Evolutionary conservation across 495 filamentous ascomycete species (phyloP).

Genomic region (Neurospora sp.): DNA sequence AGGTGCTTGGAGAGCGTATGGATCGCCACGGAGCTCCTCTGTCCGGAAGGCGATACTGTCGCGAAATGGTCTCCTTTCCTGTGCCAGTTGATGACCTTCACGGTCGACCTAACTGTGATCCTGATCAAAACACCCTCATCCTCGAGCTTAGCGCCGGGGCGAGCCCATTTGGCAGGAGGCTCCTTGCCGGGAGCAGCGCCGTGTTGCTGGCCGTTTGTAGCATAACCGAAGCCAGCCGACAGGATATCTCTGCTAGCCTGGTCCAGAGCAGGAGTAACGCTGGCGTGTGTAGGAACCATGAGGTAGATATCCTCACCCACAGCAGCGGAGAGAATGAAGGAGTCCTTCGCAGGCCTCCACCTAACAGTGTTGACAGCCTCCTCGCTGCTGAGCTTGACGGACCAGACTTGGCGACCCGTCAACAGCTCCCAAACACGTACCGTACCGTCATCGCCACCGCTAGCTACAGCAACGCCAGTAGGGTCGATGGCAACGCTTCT

Average conservation of each 20-base stretch:
- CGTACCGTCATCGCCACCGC: constrained; percentile 88
- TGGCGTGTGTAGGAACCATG: constrained; percentile 49
- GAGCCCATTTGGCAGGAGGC: constrained; percentile 69
- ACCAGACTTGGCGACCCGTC: constrained; percentile 84
- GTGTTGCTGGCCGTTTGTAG: constrained; percentile 54
- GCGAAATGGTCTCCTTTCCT: constrained; percentile 89
- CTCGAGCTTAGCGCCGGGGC: constrained; percentile 62
- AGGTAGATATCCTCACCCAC: constrained; percentile 79
- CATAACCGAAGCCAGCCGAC: constrained; percentile 84
- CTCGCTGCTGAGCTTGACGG: constrained; percentile 61
- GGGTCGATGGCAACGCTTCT: constrained; percentile 58
- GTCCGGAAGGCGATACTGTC: constrained; percentile 72
- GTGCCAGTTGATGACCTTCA: constrained; percentile 94
- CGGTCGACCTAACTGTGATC: constrained; percentile 65
- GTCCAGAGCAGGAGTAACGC: constrained; percentile 40
- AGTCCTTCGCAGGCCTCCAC: constrained; percentile 81
- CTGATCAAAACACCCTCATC: constrained; percentile 68
- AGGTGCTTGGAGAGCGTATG: constrained; percentile 92
- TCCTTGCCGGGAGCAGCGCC: constrained; percentile 58
- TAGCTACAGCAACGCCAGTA: constrained; percentile 42
- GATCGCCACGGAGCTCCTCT: constrained; percentile 80
- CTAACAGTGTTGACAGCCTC: constrained; percentile 80
- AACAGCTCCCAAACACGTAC: constrained; percentile 84
- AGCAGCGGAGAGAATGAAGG: constrained; percentile 70
- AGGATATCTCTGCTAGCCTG: constrained; percentile 62